phyloP scores from a whole-genome alignment of 139 green algal genomes.

The Marvania coccoides region DNA sequence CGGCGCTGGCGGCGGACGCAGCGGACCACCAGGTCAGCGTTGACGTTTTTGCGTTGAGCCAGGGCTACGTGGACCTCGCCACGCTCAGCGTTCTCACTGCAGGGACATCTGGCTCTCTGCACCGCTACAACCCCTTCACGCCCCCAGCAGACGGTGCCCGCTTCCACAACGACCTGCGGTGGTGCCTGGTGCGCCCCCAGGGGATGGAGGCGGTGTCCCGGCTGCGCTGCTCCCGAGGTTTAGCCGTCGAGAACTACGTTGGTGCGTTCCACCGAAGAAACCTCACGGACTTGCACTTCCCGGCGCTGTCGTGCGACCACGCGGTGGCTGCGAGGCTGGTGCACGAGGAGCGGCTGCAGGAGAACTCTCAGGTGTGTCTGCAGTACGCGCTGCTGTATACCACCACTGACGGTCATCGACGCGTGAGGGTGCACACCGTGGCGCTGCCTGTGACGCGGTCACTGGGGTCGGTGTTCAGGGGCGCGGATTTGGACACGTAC shows the following conservation, averaged over 20 bases:
- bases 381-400: constrained; percentile 86
- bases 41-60: constrained; percentile 63
- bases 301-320: constrained; percentile 77
- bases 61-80: constrained; percentile 65
- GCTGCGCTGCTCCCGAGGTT: constrained; percentile 57
- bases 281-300: constrained; percentile 70
- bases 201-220: constrained; percentile 78
- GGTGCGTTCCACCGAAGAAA: constrained; percentile 41
- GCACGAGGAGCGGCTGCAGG: constrained; percentile 40
- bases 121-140: constrained; percentile 69
- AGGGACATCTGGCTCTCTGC: constrained; percentile 63
- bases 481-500: constrained; percentile 76
- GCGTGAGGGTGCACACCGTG: constrained; percentile 64
- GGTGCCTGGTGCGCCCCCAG: constrained; percentile 67
- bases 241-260: constrained; percentile 68
- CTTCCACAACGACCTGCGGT: constrained; percentile 79
- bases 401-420: constrained; percentile 38
- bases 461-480: constrained; percentile 63
- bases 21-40: constrained; percentile 68
- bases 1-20: constrained; percentile 46
- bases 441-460: constrained; percentile 58
- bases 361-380: constrained; percentile 44
- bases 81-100: constrained; percentile 47
- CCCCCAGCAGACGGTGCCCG: constrained; percentile 58
- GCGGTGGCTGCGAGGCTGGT: constrained; percentile 36